Conservation (phyloP, 225 moss, liverwort and hornwort genomes). For the Marchantia polymorpha region DNA sequence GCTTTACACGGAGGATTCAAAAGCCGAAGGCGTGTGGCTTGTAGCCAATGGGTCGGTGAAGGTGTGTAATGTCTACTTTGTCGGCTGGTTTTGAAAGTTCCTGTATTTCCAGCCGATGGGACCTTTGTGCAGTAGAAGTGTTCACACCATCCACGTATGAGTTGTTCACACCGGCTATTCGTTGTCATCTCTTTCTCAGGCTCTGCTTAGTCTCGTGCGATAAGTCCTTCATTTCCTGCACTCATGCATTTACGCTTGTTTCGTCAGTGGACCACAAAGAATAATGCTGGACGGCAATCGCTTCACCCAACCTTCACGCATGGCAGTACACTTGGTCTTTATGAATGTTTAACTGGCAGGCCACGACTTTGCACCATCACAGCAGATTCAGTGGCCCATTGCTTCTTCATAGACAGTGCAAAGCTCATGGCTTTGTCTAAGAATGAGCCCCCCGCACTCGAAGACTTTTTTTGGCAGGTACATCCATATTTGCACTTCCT, state of each 20-base stretch:
- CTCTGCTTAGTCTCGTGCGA: neutral
- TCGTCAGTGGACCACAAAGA: conserved; percentile 67
- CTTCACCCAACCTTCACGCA: conserved; percentile 70
- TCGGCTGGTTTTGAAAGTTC: too few species aligned
- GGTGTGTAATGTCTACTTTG: conserved; percentile 29
- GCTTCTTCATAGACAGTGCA: conserved; percentile 64
- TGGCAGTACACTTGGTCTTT: conserved; percentile 81
- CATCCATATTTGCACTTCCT: neutral
- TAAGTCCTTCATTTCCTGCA: neutral
- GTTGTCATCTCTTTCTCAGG: too few species aligned
- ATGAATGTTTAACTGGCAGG: conserved; percentile 79
- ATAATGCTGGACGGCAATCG: conserved; percentile 40
- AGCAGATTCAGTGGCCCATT: conserved; percentile 76
- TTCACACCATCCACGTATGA: neutral
- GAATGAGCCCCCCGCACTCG: conserved; percentile 42
- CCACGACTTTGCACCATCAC: conserved; percentile 57
- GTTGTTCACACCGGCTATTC: too few species aligned
- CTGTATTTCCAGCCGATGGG: too few species aligned
- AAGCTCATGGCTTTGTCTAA: conserved; percentile 38
- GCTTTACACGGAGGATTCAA: conserved; percentile 53
- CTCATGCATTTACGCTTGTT: neutral
- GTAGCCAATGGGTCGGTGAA: conserved; percentile 84
- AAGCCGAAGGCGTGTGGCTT: conserved; percentile 68
- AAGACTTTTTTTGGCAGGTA: conserved; percentile 94
- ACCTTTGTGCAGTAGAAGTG: too few species aligned